Evolutionary conservation across 2,329 filamentous ascomycete genomes (phyloP).

Genomic region (Phialophora expanda): DNA sequence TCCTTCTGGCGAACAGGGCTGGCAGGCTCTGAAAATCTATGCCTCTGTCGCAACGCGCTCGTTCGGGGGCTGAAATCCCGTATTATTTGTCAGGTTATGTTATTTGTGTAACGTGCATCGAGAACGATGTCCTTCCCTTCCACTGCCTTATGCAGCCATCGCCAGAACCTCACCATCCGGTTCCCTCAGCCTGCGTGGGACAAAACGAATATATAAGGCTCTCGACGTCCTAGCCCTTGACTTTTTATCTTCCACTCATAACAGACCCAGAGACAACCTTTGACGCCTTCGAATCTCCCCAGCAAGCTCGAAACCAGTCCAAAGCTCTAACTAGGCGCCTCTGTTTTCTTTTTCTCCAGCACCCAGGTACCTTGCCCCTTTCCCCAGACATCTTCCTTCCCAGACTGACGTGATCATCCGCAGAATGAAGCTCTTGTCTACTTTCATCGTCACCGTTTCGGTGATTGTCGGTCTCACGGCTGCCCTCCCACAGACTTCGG

Average conservation of each 20-base stretch:
- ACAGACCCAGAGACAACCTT: background rate
- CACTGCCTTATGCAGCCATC: background rate
- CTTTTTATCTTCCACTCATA: background rate
- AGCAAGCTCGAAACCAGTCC: background rate
- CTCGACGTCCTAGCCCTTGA: background rate
- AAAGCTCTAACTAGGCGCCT: background rate
- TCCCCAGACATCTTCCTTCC: background rate
- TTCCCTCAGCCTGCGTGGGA: background rate
- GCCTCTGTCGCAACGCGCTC: background rate
- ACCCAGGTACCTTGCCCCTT: background rate
- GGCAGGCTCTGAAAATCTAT: background rate
- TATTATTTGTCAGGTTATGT: background rate
- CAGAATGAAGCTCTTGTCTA: background rate
- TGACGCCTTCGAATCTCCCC: background rate
- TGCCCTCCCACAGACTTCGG: background rate
- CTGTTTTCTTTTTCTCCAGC: background rate
- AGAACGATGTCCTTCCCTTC: background rate
- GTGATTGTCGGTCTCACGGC: background rate
- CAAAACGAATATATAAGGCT: background rate
- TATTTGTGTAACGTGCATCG: background rate
- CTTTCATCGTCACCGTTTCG: background rate
- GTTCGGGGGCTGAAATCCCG: background rate
- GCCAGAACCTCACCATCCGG: background rate
- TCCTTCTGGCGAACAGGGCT: background rate
- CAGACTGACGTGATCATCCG: background rate